These are phyloP conservation scores for Rhodotorula glutinis DNA, from an alignment of 1,284 basidiomycete genomes.

Conservation along the genomic window DNA sequence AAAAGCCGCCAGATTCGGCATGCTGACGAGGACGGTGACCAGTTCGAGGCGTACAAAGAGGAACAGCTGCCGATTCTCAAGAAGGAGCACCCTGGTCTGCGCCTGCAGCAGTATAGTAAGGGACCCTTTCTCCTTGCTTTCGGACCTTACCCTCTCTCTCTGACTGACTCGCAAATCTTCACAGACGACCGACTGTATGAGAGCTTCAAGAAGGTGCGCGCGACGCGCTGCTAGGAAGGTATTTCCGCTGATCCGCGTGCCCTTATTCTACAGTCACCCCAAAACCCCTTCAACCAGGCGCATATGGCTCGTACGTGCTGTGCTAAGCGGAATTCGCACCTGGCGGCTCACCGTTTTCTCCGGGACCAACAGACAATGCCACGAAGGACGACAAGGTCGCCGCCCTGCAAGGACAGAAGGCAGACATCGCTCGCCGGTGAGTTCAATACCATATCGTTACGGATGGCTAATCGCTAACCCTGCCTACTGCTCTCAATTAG, in stretches of 20 bases:
- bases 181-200: slow-evolving; percentile 21
- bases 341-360: slow-evolving; percentile 51
- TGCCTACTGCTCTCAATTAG: background rate
- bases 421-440: slow-evolving; percentile 44
- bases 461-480: background rate
- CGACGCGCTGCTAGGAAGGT: no score
- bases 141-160: background rate
- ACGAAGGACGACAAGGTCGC: slow-evolving; percentile 74
- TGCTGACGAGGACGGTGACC: background rate
- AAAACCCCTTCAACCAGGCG: slow-evolving; percentile 44
- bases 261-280: slow-evolving; percentile 65
- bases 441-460: background rate
- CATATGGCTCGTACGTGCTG: slow-evolving; percentile 38
- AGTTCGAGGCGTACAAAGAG: slow-evolving; percentile 86
- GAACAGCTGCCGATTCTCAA: slow-evolving; percentile 74
- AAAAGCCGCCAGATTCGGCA: no score
- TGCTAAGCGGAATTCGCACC: background rate
- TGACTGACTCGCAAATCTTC: slow-evolving; percentile 46
- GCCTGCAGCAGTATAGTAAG: slow-evolving; percentile 71
- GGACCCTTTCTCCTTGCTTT: background rate
- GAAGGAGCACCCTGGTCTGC: slow-evolving; percentile 55
- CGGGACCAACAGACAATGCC: slow-evolving; percentile 63
- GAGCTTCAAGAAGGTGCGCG: slow-evolving; percentile 28
- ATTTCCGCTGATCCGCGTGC: no score
- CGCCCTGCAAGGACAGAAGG: slow-evolving; percentile 57